Evolutionary conservation across 495 filamentous ascomycete species (phyloP).

Genomic region (Trichoderma parareesei): DNA sequence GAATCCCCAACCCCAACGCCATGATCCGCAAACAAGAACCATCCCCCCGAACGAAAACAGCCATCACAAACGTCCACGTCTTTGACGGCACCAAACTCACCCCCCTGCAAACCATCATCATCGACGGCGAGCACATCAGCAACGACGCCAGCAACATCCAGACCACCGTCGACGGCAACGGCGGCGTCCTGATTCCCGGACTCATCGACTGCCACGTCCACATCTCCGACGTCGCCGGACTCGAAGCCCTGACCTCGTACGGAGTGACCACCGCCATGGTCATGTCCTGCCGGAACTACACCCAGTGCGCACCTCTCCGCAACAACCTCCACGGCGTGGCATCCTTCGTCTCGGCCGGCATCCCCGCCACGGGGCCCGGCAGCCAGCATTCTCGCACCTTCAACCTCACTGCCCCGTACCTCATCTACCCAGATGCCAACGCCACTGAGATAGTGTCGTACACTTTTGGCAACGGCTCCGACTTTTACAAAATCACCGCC

Average conservation of each 20-base stretch:
- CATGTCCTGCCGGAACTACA: constrained; percentile 27
- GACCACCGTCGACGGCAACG: constrained; percentile 22
- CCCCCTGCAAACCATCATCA: constrained; percentile 2
- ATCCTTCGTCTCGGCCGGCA: constrained; percentile 21
- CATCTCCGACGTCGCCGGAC: constrained; percentile 15
- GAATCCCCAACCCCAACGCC: neutral
- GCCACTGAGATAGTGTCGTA: constrained; percentile 25
- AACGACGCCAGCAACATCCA: constrained; percentile 11
- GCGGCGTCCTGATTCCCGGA: constrained; percentile 27
- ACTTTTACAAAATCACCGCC: constrained; percentile 37
- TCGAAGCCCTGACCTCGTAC: constrained; percentile 23
- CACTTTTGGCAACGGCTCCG: constrained; percentile 27
- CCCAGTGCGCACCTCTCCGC: constrained; percentile 20
- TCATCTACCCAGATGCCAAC: constrained; percentile 22
- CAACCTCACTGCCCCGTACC: constrained; percentile 13
- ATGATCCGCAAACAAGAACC: constrained; percentile 13
- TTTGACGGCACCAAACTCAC: constrained; percentile 20
- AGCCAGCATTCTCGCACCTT: constrained; percentile 18
- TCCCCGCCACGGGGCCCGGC: constrained; percentile 18
- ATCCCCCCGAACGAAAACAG: constrained; percentile 15
- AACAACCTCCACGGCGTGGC: constrained; percentile 21
- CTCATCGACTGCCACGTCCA: constrained; percentile 31
- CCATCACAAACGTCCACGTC: constrained; percentile 21
- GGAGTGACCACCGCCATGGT: constrained; percentile 30
- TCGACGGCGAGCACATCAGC: constrained; percentile 12